phyloP scores from a whole-genome alignment of 306 rosid species.

The Cicer bijugum region DNA sequence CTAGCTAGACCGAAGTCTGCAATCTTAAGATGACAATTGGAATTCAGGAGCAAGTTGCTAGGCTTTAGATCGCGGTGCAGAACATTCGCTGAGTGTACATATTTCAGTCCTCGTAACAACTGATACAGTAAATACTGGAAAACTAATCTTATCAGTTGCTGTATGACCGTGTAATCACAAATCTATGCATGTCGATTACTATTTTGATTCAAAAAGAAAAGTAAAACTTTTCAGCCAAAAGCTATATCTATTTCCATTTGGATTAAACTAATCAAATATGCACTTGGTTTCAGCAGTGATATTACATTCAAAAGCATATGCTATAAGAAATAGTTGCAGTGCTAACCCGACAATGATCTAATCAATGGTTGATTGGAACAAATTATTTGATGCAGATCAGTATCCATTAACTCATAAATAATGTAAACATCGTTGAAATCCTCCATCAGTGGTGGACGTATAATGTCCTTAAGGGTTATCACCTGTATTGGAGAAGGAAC shows the following conservation, averaged over 20 bases:
- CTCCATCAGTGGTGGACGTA: constrained; percentile 81
- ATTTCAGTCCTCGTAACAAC: constrained; percentile 89
- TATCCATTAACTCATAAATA: constrained; percentile 89
- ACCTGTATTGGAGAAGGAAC: constrained; percentile 61
- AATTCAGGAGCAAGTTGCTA: constrained; percentile 83
- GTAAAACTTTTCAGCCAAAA: too few relatives aligned
- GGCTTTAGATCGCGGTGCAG: constrained; percentile 97
- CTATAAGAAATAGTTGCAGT: constrained; percentile 36
- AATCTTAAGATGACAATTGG: constrained; percentile 95
- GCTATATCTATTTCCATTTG: too few relatives aligned
- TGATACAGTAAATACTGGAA: constrained; percentile 94
- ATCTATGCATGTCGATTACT: neutral
- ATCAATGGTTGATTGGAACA: constrained; percentile 78
- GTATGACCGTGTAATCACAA: constrained; percentile 34
- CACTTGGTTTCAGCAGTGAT: too few relatives aligned
- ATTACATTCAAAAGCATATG: constrained; percentile 36
- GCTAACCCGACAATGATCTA: constrained; percentile 96
- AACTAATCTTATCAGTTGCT: constrained; percentile 60
- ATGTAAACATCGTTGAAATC: constrained; percentile 90
- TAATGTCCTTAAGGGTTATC: constrained; percentile 75
- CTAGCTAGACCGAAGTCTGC: constrained; percentile 98
- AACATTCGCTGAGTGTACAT: constrained; percentile 87
- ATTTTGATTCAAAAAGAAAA: too few relatives aligned
- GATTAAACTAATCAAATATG: too few relatives aligned
- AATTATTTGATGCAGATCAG: constrained; percentile 91